Evolutionary conservation across 345 rosid species (phyloP).

Genomic region (Hibiscus mutabilis): DNA sequence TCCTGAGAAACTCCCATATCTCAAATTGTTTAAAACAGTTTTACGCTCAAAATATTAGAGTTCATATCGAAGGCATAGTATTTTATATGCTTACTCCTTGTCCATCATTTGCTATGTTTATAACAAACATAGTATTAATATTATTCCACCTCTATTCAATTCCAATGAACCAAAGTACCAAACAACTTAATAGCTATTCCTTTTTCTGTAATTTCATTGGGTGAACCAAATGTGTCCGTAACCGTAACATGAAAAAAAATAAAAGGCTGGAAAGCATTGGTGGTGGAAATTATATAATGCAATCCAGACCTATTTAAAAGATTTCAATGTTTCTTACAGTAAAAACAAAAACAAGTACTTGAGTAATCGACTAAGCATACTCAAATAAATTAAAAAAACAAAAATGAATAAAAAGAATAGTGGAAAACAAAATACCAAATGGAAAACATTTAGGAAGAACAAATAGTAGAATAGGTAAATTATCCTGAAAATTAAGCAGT

Average conservation of each 20-base stretch:
- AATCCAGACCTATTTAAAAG: background rate
- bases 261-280: background rate
- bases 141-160: background rate
- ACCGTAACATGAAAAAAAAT: background rate
- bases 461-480: background rate
- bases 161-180: background rate
- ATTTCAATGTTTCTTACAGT: background rate
- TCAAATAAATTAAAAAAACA: background rate
- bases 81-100: background rate
- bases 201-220: background rate
- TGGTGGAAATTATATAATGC: too few species aligned
- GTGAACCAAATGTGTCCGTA: background rate
- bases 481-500: background rate
- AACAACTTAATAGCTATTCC: background rate
- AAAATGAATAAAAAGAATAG: background rate
- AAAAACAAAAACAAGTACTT: background rate
- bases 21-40: background rate
- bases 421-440: background rate
- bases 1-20: background rate
- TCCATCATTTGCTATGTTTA: background rate
- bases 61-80: background rate
- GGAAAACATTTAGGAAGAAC: background rate
- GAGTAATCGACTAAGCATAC: background rate
- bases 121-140: background rate
- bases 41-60: background rate